Evolutionary conservation across 2,329 filamentous ascomycete genomes (phyloP).

Genomic region (Talaromyces sp.): DNA sequence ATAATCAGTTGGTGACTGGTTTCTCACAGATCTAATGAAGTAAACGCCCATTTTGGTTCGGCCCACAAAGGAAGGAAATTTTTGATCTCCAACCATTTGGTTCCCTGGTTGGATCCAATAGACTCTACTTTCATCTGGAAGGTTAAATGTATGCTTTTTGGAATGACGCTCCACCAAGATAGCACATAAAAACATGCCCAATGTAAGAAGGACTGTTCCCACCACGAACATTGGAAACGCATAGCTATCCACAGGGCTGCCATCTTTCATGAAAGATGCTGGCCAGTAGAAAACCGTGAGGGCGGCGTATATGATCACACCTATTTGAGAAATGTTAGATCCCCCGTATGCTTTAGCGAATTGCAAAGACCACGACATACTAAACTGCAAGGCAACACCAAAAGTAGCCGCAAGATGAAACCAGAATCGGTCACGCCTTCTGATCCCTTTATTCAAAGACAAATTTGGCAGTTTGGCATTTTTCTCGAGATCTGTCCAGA

Average conservation of each 20-base stretch:
- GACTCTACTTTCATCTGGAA: slow-evolving; percentile 28
- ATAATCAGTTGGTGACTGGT: neutral
- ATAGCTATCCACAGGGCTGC: slow-evolving; percentile 26
- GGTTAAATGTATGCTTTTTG: slow-evolving; percentile 24
- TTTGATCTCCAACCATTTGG: slow-evolving; percentile 39
- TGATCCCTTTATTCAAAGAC: slow-evolving; percentile 37
- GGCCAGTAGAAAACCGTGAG: slow-evolving; percentile 32
- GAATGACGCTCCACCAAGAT: slow-evolving; percentile 35
- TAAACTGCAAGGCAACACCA: slow-evolving; percentile 29
- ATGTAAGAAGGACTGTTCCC: slow-evolving; percentile 32
- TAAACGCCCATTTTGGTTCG: slow-evolving; percentile 22
- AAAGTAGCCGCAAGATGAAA: slow-evolving; percentile 30
- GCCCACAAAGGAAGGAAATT: slow-evolving; percentile 37
- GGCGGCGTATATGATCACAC: slow-evolving; percentile 28
- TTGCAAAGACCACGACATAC: slow-evolving; percentile 20
- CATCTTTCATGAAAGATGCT: slow-evolving; percentile 27
- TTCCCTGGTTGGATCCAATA: slow-evolving; percentile 41
- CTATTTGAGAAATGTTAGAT: slow-evolving; percentile 17
- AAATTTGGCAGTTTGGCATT: slow-evolving; percentile 31
- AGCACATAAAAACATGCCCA: slow-evolving; percentile 36
- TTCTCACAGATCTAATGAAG: slow-evolving; percentile 23
- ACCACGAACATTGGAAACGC: slow-evolving; percentile 34
- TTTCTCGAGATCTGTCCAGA: slow-evolving; percentile 24
- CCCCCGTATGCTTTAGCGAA: neutral
- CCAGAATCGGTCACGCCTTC: slow-evolving; percentile 27